phyloP scores from a whole-genome alignment of 1,284 basidiomycete genomes.

The Grifola frondosa region DNA sequence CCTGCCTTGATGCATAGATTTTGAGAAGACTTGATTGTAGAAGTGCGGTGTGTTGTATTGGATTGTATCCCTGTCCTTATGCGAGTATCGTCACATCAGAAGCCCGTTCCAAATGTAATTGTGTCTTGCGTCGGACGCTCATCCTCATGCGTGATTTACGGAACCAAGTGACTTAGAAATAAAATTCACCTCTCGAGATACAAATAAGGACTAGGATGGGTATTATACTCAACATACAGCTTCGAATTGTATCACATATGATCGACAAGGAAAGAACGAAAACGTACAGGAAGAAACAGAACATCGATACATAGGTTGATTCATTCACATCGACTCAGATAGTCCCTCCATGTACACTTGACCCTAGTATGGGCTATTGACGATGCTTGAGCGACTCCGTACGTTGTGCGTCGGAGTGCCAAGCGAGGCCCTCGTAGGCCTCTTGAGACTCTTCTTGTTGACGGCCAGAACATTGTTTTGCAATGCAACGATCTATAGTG shows the following conservation, averaged over 20 bases:
- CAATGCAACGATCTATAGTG: constrained; percentile 81
- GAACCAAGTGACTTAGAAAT: background rate
- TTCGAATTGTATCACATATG: background rate
- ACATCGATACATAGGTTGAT: constrained; percentile 12
- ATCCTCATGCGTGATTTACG: constrained; percentile 1
- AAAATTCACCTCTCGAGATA: background rate
- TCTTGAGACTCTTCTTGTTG: constrained; percentile 89
- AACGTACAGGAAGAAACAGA: background rate
- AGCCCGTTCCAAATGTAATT: constrained; percentile 12
- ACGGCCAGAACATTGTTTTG: constrained; percentile 93
- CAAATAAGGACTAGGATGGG: background rate
- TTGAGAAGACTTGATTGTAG: constrained; percentile 4
- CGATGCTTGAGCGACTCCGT: constrained; percentile 60
- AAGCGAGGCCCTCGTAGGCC: constrained; percentile 82
- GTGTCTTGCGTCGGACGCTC: background rate
- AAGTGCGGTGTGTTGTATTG: constrained; percentile 11
- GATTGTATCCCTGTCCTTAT: constrained; percentile 10
- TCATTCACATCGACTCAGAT: background rate
- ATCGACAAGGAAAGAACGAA: background rate
- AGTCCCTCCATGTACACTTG: background rate
- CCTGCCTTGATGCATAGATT: constrained; percentile 45
- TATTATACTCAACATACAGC: constrained; percentile 6
- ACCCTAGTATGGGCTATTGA: constrained; percentile 64
- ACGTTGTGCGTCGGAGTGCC: constrained; percentile 46
- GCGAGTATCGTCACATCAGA: constrained; percentile 3